Evolutionary conservation across 192 early-diverging fungal genomes (phyloP), one percentile per base, ranked within the genome.

Genomic region (Entomortierella beljakovae): DNA sequence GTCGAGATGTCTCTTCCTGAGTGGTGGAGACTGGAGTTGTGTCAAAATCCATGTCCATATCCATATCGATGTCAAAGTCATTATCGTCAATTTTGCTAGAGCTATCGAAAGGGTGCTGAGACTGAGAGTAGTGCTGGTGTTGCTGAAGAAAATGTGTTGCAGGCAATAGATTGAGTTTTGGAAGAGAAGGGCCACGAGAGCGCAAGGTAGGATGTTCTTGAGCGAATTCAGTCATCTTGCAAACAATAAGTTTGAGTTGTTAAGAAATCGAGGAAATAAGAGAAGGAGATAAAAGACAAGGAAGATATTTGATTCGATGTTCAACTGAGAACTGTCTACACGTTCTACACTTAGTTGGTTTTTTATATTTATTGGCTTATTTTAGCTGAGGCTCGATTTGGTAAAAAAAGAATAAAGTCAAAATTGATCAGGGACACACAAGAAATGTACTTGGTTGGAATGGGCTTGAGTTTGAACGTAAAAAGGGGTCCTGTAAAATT

Each of bases 131-230:
- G 8, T 54, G 52, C 26, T 34, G 68, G 23, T 71, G 60, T 32
- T 63, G 69, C 53, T 62, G 60, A 59, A 64, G 49, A 46, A 64
- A 63, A 32, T 71, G 60, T 0, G 70, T 57, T 1, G 70, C 33
- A 38, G 70, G 62, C 60, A 68, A 28, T 22, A 76, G 48, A 54
- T 76, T 67, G 26, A 76, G 65, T 31, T 76, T 76, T 28, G 66
- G 53, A 18, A 68, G 54, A 10, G 73, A 54, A 6, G 73, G 38
- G 23, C 71, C 71, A 20, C 73, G 50, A 34, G 57, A 75, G 60
- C 73, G 71, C 51, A 50, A 34, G 6, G 42, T 26, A 28, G 57
- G 26, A 32, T 28, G 57, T 11, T 70, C 68, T 54, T 51, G 68
- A 35, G 73, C 61, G 23, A 73, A 73, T 4, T 66, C 71, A 13